Base-by-base conservation (phyloP, 495 filamentous ascomycete species). In the Alectoria sarmentosa region DNA sequence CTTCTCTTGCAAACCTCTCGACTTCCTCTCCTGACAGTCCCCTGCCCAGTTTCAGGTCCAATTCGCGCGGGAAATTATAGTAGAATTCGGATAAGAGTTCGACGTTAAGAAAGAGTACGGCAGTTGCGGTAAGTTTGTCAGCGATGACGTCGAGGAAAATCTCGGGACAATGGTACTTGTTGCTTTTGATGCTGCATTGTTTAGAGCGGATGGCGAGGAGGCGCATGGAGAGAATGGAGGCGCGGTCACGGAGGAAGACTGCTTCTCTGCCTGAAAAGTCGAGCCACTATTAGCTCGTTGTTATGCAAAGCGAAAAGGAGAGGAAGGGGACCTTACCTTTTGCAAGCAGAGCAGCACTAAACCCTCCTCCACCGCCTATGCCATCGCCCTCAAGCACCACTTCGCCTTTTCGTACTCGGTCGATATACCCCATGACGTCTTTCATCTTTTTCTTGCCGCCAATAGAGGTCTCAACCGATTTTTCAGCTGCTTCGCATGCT, bases 31-130 rank as follows among this genome's bases (percentile, higher is more conserved):
- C 82, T 6, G 86, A 87, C 61, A 98, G 83, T 66, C 89, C 84
- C 42, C 92, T 82, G 42, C 92, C 90, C n/a, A 99, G 86, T 48
- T 91, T 83, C 69, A 85, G 71, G 73, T 99, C 94, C 26, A 99
- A 83, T 73, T 96, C 91, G 28, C 95, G 83, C 0, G 94, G 94
- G 78, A 99, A 99, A 72, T 93, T 88, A 73, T 95, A 92, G 78
- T 96, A 96, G 70, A 98, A 99, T 72, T 98, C 96, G 7, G 90
- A 91, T 48, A 99, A 82, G 34, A 99, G 83, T 77, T 99, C 94
- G 42, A 97, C 95, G 69, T 99, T 96, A 14, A 99, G 84, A 81
- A 99, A 99, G 0, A 99, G 84, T 14, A 98, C 95, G 15, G 94
- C 93, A 0, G 93, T 98, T 5, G 90, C 86, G 21, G 92, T 92